Evolutionary conservation across 768 basidiomycete species (phyloP), one percentile per base, ranked within the genome.

Genomic region (Mycena venus): DNA sequence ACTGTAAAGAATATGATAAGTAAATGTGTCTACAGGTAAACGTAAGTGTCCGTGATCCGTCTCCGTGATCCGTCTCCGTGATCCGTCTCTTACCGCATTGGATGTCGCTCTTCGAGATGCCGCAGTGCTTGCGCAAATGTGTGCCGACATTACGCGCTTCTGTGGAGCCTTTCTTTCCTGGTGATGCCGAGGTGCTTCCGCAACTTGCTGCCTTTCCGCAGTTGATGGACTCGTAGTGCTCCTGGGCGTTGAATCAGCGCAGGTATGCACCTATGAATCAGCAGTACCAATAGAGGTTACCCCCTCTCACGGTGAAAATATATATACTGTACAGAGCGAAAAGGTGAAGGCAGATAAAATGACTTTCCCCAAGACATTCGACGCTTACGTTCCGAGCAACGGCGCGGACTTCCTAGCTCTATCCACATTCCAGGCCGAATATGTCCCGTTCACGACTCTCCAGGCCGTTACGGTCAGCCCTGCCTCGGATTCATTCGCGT

Each of bases 291-390:
- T n/a, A n/a, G n/a, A n/a, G n/a, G n/a, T n/a, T n/a, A 34, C 56
- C 31, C 56, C 61, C 27, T 63, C 61, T 63, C 61, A 63, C 61
- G 61, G 42, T 42, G 61, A 63, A 44, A 27, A 47, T 63, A 44
- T 63, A 44, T 44, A 63, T 47, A 63, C 15, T 63, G 42, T 42
- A 63, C 61, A 44, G 42, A 47, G 61, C 8, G 27, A 44, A 47
- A 63, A 63, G 40, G 27, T 47, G 61, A 63, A 61, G 60, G 60
- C 61, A 64, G 62, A 64, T 32, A 64, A 64, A 49, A 49, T 64
- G 62, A 49, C 44, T 49, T 49, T 49, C 44, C 44, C 44, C 62
- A 64, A 32, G 19, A 49, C 29, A 47, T 64, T 64, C 62, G 42
- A 64, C 44, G 44, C 62, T 23, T 49, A 64, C 29, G 42, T 49